Evolutionary conservation across 345 rosid genomes (phyloP).

Genomic region (Erysimum cheiranthoides): DNA sequence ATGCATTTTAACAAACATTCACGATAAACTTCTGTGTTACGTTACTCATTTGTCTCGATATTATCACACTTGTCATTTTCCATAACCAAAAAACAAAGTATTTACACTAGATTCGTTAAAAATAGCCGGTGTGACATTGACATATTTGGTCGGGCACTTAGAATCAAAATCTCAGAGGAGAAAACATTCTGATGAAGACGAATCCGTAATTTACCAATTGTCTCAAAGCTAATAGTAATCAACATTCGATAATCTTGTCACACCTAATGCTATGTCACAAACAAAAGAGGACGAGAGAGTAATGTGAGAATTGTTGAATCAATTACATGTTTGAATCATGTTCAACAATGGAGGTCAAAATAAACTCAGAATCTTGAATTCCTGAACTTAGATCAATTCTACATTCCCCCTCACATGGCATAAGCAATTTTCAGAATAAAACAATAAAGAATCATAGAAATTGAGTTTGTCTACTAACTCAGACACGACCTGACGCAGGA

Average conservation of each 20-base stretch:
- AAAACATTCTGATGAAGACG: not conserved
- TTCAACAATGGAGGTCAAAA: not conserved
- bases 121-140: slow-evolving; percentile 14
- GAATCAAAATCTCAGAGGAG: not conserved
- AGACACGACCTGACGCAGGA: slow-evolving; percentile 54
- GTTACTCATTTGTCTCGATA: slow-evolving; percentile 18
- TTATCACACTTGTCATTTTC: slow-evolving; percentile 7
- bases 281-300: not conserved
- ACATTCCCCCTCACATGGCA: not conserved
- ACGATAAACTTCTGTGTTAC: slow-evolving; percentile 40
- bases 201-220: not conserved
- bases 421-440: not conserved
- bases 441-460: not conserved
- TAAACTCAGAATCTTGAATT: not conserved
- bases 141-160: not conserved
- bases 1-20: slow-evolving; percentile 40
- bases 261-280: slow-evolving; percentile 1
- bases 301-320: not conserved
- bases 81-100: slow-evolving; percentile 1
- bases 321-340: slow-evolving; percentile 14
- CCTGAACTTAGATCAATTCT: slow-evolving; percentile 12
- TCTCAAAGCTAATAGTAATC: slow-evolving; percentile 1
- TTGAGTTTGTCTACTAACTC: slow-evolving; percentile 17
- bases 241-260: slow-evolving; percentile 8
- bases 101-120: slow-evolving; percentile 6